phyloP scores from a whole-genome alignment of 371 early-diverging fungal species.

The Hamiltosporidium tvaerminnensis region DNA sequence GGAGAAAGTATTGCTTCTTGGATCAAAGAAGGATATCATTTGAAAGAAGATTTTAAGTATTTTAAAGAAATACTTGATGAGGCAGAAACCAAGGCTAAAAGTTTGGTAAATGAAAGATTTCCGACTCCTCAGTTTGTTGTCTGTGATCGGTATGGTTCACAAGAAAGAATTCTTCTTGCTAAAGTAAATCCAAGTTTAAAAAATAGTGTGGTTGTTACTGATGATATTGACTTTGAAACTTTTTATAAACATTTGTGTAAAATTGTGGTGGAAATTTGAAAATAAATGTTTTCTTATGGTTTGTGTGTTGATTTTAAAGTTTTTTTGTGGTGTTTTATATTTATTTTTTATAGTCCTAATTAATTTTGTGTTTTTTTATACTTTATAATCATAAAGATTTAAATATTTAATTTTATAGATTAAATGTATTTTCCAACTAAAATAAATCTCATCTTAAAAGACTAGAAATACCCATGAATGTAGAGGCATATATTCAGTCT shows the following conservation, averaged over 20 bases:
- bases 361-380: too few relatives aligned
- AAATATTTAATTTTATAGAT: too few relatives aligned
- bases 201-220: slow-evolving; percentile 39
- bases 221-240: slow-evolving; percentile 53
- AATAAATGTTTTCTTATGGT: too few relatives aligned
- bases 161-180: slow-evolving; percentile 90
- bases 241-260: slow-evolving; percentile 50
- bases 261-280: slow-evolving; percentile 35
- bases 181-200: slow-evolving; percentile 77
- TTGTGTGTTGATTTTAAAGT: too few relatives aligned
- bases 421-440: too few relatives aligned
- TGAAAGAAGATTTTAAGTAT: slow-evolving; percentile 71
- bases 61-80: slow-evolving; percentile 75
- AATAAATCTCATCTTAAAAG: too few relatives aligned
- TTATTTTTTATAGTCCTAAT: too few relatives aligned
- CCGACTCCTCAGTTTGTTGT: slow-evolving; percentile 93
- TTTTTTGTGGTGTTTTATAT: too few relatives aligned
- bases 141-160: slow-evolving; percentile 85
- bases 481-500: too few relatives aligned
- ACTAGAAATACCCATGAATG: too few relatives aligned
- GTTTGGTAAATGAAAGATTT: slow-evolving; percentile 73
- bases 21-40: slow-evolving; percentile 75
- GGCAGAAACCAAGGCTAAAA: slow-evolving; percentile 70
- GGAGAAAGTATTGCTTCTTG: slow-evolving; percentile 74
- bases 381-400: too few relatives aligned